Evolutionary conservation across 768 basidiomycete species (phyloP), one percentile per base, ranked within the genome.

Genomic region (Kwoniella bestiolae): DNA sequence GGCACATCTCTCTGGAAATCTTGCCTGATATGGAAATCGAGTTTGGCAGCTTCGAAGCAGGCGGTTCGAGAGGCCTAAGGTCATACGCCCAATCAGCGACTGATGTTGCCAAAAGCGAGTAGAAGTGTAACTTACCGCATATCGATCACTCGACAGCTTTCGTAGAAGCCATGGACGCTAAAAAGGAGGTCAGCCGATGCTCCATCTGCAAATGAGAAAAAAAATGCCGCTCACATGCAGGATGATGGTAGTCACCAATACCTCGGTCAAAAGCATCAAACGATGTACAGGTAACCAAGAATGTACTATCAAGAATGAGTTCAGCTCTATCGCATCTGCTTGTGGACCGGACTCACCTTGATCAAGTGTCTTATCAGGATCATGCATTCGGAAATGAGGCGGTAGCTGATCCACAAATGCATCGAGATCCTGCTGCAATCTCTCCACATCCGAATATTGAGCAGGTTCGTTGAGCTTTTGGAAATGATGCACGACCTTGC

Each of bases 41-140:
- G 89, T 74, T 92, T 87, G 5, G 94, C 92, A 18, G 91, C 91
- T 69, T 94, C 92, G 75, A 96, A 94, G 78, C 92, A 97, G 14
- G 92, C 93, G 56, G 84, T 85, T 49, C 93, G 85, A 9, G 93
- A 95, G 35, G 88, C 87, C 55, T 86, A 81, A 3, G 1, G 23
- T 6, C 21, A 41, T 32, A 25, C 16, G 29, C 34, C n/a, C 18
- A 41, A 34, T 38, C 34, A 25, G 7, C 34, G n/a, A 21, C 25
- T 41, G 47, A 60, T 67, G 26, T n/a, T n/a, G n/a, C n/a, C n/a
- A n/a, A n/a, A 14, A 90, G 91, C 78, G 92, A 91, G 75, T 87
- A 88, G 71, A 90, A 86, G 4, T 91, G 90, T 14, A 89, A 91
- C 72, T 91, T 90, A 76, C 94, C 90, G 81, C 92, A 81, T 91